Evolutionary conservation across 164 flowering plant genomes (phyloP), one percentile per base, ranked within the genome.

Genomic region (Berberis vulgaris): DNA sequence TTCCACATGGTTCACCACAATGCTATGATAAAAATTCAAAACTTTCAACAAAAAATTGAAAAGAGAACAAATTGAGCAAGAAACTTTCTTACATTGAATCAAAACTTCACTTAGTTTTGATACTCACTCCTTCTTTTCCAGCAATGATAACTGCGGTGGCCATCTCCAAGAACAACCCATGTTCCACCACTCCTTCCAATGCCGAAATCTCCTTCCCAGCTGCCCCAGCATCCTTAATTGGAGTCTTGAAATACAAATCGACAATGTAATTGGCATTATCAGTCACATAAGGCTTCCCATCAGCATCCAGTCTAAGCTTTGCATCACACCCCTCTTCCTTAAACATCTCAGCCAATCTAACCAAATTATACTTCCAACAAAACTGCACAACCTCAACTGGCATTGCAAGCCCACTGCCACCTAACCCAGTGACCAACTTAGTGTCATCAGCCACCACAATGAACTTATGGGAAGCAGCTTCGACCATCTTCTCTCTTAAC

Each of bases 151-250:
- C 96, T 0, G 84, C 82, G 1, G 86, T 84, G 0, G 91, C 86
- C 96, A 89, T 89, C 50, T 82, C 83, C 62, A 89, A 72, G 63
- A 89, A 89, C 83, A 89, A 66, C 41, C 96, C 96, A 77, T 89
- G 96, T 54, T 89, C 96, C 76, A 89, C 97, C 6, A 89, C 97
- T 42, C 97, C 97, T 71, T 87, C 88, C 5, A 89, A 73, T 2
- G 68, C 66, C 3, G 82, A 73, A 61, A 89, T 89, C 74, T 80
- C 94, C 68, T 66, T 77, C 66, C 86, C 94, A 0, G 97, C 94
- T 0, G 84, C 82, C 1, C 43, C 65, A 1, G 81, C 83, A 62
- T 89, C 97, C 71, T 62, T 78, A 39, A 89, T 85, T 12, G 94
- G 91, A 43, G 76, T 83, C 78, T 78, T 68, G 70, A 87, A 89